A percentile compares a stretch with the other conserved stretches of the same genome.
These are phyloP conservation scores for Endocalyx cinctus DNA, from an alignment of 2,329 filamentous ascomycete species.

Conservation along the genomic window DNA sequence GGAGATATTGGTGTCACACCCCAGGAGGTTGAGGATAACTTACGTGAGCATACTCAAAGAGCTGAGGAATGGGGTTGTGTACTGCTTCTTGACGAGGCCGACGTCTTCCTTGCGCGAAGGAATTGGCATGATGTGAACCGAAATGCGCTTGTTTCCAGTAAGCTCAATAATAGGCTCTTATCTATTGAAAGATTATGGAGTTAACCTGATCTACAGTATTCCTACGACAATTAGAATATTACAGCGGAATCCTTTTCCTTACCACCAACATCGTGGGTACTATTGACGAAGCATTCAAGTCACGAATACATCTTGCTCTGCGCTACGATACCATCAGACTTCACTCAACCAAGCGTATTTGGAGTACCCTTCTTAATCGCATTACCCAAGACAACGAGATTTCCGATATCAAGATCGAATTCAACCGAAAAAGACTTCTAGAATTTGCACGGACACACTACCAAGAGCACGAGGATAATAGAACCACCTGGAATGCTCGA, in stretches of 20 bases:
- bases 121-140: slow-evolving; percentile 2
- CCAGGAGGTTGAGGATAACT: slow-evolving; percentile 5
- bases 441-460: slow-evolving; percentile 13
- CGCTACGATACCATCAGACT: slow-evolving; percentile 22
- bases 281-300: slow-evolving; percentile 37
- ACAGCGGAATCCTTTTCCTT: slow-evolving; percentile 33
- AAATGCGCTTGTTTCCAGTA: slow-evolving; percentile 6
- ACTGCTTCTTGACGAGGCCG: slow-evolving; percentile 5
- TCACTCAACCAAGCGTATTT: slow-evolving; percentile 9
- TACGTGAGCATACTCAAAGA: slow-evolving; percentile 4
- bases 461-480: slow-evolving; percentile 2
- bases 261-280: slow-evolving; percentile 38
- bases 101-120: slow-evolving; percentile 3
- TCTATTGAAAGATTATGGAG: no score
- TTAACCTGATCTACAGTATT: slow-evolving; percentile 2
- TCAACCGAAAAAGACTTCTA: slow-evolving; percentile 9
- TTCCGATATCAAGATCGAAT: slow-evolving; percentile 9
- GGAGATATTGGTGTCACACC: slow-evolving; percentile 9
- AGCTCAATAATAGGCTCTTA: neutral
- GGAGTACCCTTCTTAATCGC: slow-evolving; percentile 12
- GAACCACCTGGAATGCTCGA: slow-evolving; percentile 14
- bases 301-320: slow-evolving; percentile 31
- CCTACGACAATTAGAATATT: slow-evolving; percentile 27
- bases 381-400: slow-evolving; percentile 10
- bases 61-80: slow-evolving; percentile 9